phyloP scores from a whole-genome alignment of 345 rosid species.

The Isatis tinctoria region DNA sequence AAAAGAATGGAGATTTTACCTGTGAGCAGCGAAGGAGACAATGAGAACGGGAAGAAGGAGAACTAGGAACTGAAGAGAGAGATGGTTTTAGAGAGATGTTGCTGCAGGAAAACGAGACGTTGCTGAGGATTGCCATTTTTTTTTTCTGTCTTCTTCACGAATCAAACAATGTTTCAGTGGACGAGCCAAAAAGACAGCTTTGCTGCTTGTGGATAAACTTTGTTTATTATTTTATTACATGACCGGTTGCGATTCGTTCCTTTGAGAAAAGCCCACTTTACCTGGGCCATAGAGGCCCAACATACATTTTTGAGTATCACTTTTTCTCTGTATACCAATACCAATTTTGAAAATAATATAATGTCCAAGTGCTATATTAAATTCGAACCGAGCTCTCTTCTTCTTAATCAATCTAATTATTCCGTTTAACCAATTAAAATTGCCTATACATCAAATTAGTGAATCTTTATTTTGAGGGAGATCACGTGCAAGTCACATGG shows the following conservation, averaged over 20 bases:
- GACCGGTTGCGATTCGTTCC: neutral
- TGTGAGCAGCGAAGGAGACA: slow-evolving; percentile 19
- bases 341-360: neutral
- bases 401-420: neutral
- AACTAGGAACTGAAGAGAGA: slow-evolving; percentile 9
- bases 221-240: neutral
- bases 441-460: neutral
- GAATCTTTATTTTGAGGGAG: neutral
- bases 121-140: slow-evolving; percentile 50
- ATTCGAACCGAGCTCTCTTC: neutral
- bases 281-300: neutral
- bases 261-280: neutral
- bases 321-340: neutral
- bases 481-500: slow-evolving; percentile 22
- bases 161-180: slow-evolving; percentile 3
- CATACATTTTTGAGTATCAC: neutral
- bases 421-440: neutral
- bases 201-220: slow-evolving; percentile 18
- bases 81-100: slow-evolving; percentile 36
- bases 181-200: slow-evolving; percentile 4
- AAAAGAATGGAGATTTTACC: slow-evolving; percentile 12
- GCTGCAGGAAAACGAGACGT: slow-evolving; percentile 38
- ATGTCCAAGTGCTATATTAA: neutral
- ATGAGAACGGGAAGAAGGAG: slow-evolving; percentile 21
- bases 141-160: neutral